Evolutionary conservation across 75 land plant species (phyloP).

Genomic region (Adiantum capillusveneris): DNA sequence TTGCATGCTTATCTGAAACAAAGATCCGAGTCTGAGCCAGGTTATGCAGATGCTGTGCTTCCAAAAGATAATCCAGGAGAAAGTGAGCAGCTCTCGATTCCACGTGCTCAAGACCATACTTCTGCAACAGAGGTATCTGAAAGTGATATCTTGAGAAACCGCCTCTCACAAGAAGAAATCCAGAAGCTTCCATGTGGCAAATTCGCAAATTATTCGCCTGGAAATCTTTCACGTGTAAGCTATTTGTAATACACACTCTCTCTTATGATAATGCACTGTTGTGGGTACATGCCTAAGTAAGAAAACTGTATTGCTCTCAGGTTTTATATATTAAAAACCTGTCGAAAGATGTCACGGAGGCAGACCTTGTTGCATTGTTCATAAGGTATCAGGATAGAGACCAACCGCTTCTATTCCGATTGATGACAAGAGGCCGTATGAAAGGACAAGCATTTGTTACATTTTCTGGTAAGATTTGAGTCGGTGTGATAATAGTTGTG

Average conservation of each 20-base stretch:
- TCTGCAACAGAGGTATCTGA: constrained; percentile 10
- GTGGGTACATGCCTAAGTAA: not conserved
- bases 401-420: constrained; percentile 23
- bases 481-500: not conserved
- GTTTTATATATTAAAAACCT: constrained; percentile 36
- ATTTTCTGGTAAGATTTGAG: constrained; percentile 23
- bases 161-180: constrained; percentile 29
- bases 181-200: constrained; percentile 36
- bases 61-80: not conserved
- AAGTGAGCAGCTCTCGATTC: not conserved
- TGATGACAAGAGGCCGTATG: constrained; percentile 47
- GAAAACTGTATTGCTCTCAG: constrained; percentile 7
- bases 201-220: constrained; percentile 28
- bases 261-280: not conserved
- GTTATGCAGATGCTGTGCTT: not conserved
- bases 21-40: constrained; percentile 4
- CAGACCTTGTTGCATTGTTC: constrained; percentile 31
- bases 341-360: constrained; percentile 27
- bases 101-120: not conserved
- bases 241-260: not conserved
- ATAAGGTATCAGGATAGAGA: constrained; percentile 16
- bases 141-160: constrained; percentile 23
- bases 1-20: constrained; percentile 31
- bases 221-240: constrained; percentile 34
- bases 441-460: constrained; percentile 49